Conservation (phyloP, 1,139 yeast species). For the Candida sojae region DNA sequence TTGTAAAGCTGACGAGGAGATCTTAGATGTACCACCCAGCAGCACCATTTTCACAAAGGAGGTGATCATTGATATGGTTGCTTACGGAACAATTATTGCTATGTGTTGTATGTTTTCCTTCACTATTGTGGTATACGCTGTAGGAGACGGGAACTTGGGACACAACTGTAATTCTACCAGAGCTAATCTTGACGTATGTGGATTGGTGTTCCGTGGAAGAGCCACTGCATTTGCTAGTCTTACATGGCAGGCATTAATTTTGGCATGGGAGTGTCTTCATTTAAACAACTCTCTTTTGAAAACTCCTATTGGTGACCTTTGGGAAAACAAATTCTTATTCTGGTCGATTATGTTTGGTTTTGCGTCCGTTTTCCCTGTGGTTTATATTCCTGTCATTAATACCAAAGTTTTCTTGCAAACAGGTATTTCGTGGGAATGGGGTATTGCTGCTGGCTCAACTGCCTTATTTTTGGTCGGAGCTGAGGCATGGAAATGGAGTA, state of each 20-base stretch:
- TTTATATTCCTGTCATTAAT: constrained; percentile 87
- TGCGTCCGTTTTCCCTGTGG: constrained; percentile 74
- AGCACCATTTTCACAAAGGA: constrained; percentile 69
- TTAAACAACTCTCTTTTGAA: constrained; percentile 70
- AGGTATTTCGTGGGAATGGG: constrained; percentile 82
- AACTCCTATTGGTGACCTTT: constrained; percentile 67
- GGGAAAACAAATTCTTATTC: constrained; percentile 77
- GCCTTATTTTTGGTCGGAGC: constrained; percentile 59
- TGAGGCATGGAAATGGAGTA: constrained; percentile 68
- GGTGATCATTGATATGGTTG: constrained; percentile 70
- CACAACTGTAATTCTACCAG: constrained; percentile 51
- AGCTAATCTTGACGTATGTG: constrained; percentile 39
- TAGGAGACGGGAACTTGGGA: constrained; percentile 72
- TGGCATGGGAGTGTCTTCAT: constrained; percentile 92
- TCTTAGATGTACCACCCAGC: constrained; percentile 58
- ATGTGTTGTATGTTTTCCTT: constrained; percentile 69
- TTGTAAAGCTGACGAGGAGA: constrained; percentile 64
- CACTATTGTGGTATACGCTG: constrained; percentile 63
- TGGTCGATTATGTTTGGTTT: constrained; percentile 82
- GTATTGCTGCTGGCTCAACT: constrained; percentile 67
- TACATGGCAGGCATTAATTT: constrained; percentile 87
- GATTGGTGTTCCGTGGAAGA: constrained; percentile 74
- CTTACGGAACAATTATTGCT: constrained; percentile 77
- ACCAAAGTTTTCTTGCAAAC: constrained; percentile 71
- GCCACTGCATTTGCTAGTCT: constrained; percentile 80